phyloP scores from a whole-genome alignment of 495 filamentous ascomycete genomes.

The Neurospora sp. region DNA sequence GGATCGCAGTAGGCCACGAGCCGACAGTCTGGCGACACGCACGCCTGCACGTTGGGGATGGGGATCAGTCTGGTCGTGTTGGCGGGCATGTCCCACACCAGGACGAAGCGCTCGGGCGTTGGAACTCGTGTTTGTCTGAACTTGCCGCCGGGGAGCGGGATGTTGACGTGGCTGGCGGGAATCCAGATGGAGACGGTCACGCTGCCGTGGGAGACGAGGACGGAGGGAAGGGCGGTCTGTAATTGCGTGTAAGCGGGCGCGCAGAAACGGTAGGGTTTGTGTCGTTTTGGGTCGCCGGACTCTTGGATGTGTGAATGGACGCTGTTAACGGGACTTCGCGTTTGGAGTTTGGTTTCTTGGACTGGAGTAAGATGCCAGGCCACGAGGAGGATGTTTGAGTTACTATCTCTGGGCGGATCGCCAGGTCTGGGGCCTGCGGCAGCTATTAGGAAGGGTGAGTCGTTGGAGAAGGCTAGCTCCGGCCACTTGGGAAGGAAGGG shows the following conservation, averaged over 20 bases:
- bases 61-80: constrained; percentile 17
- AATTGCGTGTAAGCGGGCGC: constrained; percentile 16
- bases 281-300: constrained; percentile 7
- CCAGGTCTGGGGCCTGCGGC: constrained; percentile 18
- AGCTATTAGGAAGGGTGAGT: constrained; percentile 15
- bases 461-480: constrained; percentile 18
- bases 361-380: constrained; percentile 21
- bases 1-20: constrained; percentile 19
- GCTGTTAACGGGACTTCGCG: constrained; percentile 8
- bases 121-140: constrained; percentile 4
- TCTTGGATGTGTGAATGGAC: constrained; percentile 1
- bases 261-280: constrained; percentile 15
- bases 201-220: constrained; percentile 14
- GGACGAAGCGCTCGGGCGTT: constrained; percentile 13
- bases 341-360: constrained; percentile 8
- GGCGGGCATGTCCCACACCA: constrained; percentile 15
- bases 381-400: constrained; percentile 13
- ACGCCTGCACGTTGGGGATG: constrained; percentile 20
- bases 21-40: constrained; percentile 18
- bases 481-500: constrained; percentile 22
- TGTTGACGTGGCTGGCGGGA: constrained; percentile 14
- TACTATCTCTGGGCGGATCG: constrained; percentile 5
- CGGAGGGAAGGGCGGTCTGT: constrained; percentile 14
- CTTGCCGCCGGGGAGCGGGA: constrained; percentile 10
- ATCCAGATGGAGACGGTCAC: constrained; percentile 21